Percentiles rank a stretch among this genome's conserved stretches.
Conservation (phyloP, 1,284 basidiomycete species). For the Bondarzewia mesenterica region DNA sequence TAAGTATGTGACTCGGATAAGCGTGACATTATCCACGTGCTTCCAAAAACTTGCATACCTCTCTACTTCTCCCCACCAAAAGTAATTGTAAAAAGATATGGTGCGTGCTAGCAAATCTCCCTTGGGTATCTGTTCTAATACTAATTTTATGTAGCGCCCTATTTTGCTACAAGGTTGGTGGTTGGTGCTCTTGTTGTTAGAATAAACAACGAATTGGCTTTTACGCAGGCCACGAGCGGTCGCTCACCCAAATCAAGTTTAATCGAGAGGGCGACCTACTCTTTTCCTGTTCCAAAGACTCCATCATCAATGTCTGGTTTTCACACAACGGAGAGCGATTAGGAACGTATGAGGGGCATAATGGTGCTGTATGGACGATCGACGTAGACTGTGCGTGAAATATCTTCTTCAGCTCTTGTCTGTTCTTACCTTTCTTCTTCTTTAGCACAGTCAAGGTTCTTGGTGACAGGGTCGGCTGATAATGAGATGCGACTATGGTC, state of each 20-base stretch:
- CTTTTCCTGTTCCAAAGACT: constrained; percentile 95
- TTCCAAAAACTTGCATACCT: too few relatives aligned
- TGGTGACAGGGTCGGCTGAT: constrained; percentile 87
- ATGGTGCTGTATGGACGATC: constrained; percentile 95
- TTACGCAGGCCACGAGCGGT: constrained; percentile 85
- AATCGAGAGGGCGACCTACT: constrained; percentile 95
- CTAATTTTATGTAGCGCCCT: too few relatives aligned
- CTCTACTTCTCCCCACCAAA: too few relatives aligned
- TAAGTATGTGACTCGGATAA: too few relatives aligned
- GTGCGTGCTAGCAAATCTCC: too few relatives aligned
- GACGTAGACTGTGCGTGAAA: constrained; percentile 83
- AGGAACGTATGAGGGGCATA: constrained; percentile 95
- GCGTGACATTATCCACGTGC: too few relatives aligned
- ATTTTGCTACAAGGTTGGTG: constrained; percentile 12
- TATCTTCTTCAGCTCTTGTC: neutral
- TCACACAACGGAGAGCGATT: constrained; percentile 98
- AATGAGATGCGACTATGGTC: constrained; percentile 92
- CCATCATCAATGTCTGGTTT: constrained; percentile 94
- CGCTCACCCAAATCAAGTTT: constrained; percentile 95
- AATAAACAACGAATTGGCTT: neutral
- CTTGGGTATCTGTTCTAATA: too few relatives aligned
- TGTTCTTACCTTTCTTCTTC: neutral
- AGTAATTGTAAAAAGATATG: too few relatives aligned
- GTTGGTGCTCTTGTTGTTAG: neutral
- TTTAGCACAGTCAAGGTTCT: constrained; percentile 75